These are phyloP conservation scores for Phragmites australis DNA, from an alignment of 176 grass and related monocot species.

Conservation along the genomic window DNA sequence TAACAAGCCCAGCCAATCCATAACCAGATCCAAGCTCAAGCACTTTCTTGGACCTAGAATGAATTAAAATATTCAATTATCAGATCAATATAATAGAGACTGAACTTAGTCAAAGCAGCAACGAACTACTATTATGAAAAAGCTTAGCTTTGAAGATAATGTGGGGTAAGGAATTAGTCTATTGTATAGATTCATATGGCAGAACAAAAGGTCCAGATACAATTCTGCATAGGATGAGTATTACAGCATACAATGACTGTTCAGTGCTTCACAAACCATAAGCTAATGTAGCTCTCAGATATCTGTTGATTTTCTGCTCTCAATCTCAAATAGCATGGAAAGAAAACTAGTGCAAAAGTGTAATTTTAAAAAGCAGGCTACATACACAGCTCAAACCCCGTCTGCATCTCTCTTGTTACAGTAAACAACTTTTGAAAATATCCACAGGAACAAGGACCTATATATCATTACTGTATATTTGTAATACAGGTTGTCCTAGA, in stretches of 20 bases:
- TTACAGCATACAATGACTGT: background rate
- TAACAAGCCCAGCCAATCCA: conserved; percentile 76
- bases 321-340: background rate
- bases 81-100: conserved; percentile 25
- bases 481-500: background rate
- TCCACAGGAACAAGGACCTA: background rate
- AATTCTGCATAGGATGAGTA: background rate
- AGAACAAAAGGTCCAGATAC: conserved; percentile 5
- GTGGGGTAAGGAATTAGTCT: background rate
- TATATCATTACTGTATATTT: background rate
- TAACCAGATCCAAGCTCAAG: conserved; percentile 95
- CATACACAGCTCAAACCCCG: background rate
- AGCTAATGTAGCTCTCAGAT: background rate
- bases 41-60: conserved; percentile 79
- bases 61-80: conserved; percentile 11
- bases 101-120: conserved; percentile 26
- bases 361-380: background rate
- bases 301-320: background rate
- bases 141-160: conserved; percentile 15
- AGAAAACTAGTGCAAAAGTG: conserved; percentile 9
- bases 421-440: background rate
- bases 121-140: conserved; percentile 7
- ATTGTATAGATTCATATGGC: background rate
- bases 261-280: background rate
- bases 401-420: background rate